phyloP scores from a whole-genome alignment of 805 yeast species.

The Metschnikowia dekortorum region DNA sequence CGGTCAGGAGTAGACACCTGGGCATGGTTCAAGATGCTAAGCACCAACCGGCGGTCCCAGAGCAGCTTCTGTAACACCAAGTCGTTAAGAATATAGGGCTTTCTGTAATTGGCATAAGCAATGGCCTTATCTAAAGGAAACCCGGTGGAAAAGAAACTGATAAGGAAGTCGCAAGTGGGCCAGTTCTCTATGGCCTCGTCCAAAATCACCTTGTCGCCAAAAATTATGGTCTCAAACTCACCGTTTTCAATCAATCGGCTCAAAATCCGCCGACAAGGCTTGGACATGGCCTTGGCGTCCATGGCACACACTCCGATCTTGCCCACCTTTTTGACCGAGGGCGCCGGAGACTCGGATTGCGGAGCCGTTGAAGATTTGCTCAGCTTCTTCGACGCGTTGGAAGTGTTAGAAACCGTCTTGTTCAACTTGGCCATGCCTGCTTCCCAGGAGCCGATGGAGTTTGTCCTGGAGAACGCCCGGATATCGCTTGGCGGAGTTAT shows the following conservation, averaged over 20 bases:
- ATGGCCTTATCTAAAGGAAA: constrained; percentile 97
- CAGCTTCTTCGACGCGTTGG: constrained; percentile 29
- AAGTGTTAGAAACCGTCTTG: constrained; percentile 35
- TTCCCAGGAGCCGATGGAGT: constrained; percentile 20
- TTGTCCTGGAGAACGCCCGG: constrained; percentile 18
- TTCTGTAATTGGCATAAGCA: constrained; percentile 78
- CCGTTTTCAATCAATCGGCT: constrained; percentile 86
- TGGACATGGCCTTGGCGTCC: constrained; percentile 94
- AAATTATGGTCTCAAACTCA: constrained; percentile 93
- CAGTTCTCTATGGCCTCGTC: constrained; percentile 94
- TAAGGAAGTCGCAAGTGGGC: constrained; percentile 97
- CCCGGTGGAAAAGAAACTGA: constrained; percentile 91
- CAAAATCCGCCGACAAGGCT: constrained; percentile 90
- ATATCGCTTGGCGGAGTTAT: constrained; percentile 11
- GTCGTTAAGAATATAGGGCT: constrained; percentile 88
- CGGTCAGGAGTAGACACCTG: constrained; percentile 89
- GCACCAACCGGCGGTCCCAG: constrained; percentile 96
- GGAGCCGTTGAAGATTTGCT: constrained; percentile 21
- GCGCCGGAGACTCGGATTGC: background rate
- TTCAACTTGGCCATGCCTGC: constrained; percentile 23
- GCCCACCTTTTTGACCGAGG: constrained; percentile 62
- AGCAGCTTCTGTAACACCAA: constrained; percentile 83
- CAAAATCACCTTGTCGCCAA: constrained; percentile 93
- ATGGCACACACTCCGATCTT: constrained; percentile 98
- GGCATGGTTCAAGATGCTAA: constrained; percentile 70